phyloP scores from a whole-genome alignment of 2,329 filamentous ascomycete genomes.

The Alternaria gaisen region DNA sequence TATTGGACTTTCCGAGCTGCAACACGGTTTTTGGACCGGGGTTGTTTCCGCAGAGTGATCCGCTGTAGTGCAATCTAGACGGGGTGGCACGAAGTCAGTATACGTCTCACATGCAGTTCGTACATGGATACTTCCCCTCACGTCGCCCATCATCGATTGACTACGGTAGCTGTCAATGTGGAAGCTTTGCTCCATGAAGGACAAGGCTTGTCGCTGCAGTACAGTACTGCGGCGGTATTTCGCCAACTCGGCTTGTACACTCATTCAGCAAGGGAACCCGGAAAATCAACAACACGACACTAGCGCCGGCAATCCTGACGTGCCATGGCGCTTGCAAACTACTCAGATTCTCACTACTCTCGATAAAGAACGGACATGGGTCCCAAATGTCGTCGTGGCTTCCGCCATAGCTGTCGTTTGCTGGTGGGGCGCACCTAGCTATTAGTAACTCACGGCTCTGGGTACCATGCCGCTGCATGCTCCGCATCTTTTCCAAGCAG shows the following conservation, averaged over 20 bases:
- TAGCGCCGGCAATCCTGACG: neutral
- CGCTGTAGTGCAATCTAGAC: neutral
- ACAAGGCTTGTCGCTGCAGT: neutral
- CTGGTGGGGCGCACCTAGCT: neutral
- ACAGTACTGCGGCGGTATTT: neutral
- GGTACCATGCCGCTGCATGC: conserved; percentile 1
- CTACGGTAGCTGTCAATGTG: neutral
- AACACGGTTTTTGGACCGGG: neutral
- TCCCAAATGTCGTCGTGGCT: conserved; percentile 4
- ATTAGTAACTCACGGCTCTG: neutral
- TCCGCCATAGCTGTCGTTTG: neutral
- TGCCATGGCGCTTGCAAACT: conserved; percentile 1
- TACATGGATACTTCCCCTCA: too few relatives aligned
- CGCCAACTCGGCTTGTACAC: neutral
- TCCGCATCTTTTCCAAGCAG: neutral
- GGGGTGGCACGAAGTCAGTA: too few relatives aligned
- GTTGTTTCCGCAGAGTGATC: conserved; percentile 1
- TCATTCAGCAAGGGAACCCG: neutral
- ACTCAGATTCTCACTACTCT: neutral
- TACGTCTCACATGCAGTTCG: too few relatives aligned
- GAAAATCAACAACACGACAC: neutral
- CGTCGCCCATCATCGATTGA: neutral
- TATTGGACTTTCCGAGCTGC: neutral
- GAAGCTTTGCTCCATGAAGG: neutral
- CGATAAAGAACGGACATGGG: neutral